These are phyloP conservation scores for Atalantia buxifolia DNA, from an alignment of 345 rosid genomes.

Conservation along the genomic window DNA sequence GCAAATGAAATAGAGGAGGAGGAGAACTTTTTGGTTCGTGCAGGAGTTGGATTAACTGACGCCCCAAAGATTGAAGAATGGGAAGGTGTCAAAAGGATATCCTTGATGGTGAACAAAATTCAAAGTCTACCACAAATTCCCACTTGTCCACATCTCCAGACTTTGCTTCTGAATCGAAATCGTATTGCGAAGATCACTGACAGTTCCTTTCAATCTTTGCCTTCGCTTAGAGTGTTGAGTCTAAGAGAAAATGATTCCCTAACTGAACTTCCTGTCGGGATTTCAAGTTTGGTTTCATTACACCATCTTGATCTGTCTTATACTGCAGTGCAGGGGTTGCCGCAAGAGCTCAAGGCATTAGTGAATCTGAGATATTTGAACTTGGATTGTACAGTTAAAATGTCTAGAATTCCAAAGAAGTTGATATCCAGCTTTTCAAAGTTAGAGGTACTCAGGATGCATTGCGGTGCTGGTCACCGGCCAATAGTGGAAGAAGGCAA, in stretches of 20 bases:
- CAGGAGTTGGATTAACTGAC: too few relatives aligned
- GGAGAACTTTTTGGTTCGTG: too few relatives aligned
- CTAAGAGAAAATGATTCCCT: slow-evolving; percentile 13
- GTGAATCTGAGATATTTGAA: slow-evolving; percentile 20
- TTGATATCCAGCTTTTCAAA: slow-evolving; percentile 4
- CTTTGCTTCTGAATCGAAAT: slow-evolving; percentile 8
- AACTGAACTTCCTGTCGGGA: slow-evolving; percentile 22
- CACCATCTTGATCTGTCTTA: slow-evolving; percentile 25
- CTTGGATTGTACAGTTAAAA: background rate
- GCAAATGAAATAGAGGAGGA: too few relatives aligned
- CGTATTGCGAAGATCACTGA: background rate
- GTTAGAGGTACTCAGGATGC: slow-evolving; percentile 9
- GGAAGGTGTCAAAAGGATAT: background rate
- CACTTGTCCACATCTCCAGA: slow-evolving; percentile 21
- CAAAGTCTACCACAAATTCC: slow-evolving; percentile 5
- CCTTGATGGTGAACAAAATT: slow-evolving; percentile 24
- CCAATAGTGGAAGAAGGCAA: too few relatives aligned
- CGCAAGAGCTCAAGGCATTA: slow-evolving; percentile 24
- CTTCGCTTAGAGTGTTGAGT: slow-evolving; percentile 28
- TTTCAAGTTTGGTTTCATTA: slow-evolving; percentile 11
- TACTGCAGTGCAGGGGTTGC: slow-evolving; percentile 22
- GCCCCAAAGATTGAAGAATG: too few relatives aligned
- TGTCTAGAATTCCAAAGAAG: slow-evolving; percentile 7
- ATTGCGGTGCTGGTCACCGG: background rate
- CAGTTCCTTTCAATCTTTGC: slow-evolving; percentile 14